phyloP scores from a whole-genome alignment of 1,139 yeast genomes.

The Saccharomyces hybrid region DNA sequence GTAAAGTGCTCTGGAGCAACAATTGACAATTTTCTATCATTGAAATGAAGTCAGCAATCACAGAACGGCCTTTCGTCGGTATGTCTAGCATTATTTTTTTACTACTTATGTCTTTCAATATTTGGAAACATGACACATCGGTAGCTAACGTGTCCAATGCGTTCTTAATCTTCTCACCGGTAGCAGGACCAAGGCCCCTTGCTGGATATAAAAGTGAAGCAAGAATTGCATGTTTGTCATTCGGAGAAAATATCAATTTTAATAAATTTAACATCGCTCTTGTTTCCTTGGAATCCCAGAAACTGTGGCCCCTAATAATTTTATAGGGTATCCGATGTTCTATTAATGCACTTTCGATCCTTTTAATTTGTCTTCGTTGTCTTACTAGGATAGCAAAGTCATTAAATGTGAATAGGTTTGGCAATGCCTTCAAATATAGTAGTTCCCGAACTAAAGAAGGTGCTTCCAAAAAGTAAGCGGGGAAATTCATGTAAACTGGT shows the following conservation, averaged over 20 bases:
- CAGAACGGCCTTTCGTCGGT: conserved; percentile 19
- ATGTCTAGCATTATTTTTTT: conserved; percentile 14
- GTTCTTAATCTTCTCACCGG: conserved; percentile 38
- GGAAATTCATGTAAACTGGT: conserved; percentile 43
- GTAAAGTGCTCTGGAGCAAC: conserved; percentile 12
- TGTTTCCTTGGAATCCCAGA: conserved; percentile 75
- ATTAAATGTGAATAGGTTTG: conserved; percentile 37
- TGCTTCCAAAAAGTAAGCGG: conserved; percentile 47
- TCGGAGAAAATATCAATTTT: conserved; percentile 49
- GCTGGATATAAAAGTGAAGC: conserved; percentile 55
- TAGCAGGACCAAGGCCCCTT: conserved; percentile 63
- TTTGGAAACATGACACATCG: conserved; percentile 17
- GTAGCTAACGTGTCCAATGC: conserved; percentile 12
- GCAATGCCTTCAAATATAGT: conserved; percentile 37
- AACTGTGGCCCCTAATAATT: conserved; percentile 64
- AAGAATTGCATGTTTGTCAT: conserved; percentile 52
- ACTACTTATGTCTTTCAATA: conserved; percentile 15
- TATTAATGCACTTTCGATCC: conserved; percentile 56
- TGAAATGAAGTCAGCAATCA: conserved; percentile 17
- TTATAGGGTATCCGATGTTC: conserved; percentile 52
- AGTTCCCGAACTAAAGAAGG: conserved; percentile 53
- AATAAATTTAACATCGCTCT: conserved; percentile 55
- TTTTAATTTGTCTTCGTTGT: conserved; percentile 49
- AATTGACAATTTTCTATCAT: conserved; percentile 22
- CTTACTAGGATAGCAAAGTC: conserved; percentile 73